Evolutionary conservation across 129 eudicot species (phyloP).

Genomic region (Flaveria bidentis): DNA sequence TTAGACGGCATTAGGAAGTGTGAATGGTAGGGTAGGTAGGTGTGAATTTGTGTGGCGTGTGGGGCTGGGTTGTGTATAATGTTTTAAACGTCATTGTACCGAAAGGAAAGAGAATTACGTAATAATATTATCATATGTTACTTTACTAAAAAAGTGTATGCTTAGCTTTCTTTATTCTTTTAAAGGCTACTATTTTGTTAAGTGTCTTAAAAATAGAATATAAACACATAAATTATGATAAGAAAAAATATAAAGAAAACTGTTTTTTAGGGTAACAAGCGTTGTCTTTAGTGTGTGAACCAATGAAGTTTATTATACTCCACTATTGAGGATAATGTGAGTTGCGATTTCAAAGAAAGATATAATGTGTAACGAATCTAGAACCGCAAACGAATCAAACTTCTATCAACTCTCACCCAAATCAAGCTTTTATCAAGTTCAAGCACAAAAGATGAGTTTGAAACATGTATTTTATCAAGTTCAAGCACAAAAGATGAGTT

Average conservation of each 20-base stretch:
- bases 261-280: too few species aligned
- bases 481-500: not conserved
- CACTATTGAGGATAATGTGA: too few species aligned
- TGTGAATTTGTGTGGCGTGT: slow-evolving; percentile 22
- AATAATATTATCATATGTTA: not conserved
- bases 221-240: not conserved
- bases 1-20: slow-evolving; percentile 45
- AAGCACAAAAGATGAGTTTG: not conserved
- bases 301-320: too few species aligned
- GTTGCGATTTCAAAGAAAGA: too few species aligned
- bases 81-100: slow-evolving; percentile 23
- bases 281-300: too few species aligned
- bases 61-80: slow-evolving; percentile 30
- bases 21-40: slow-evolving; percentile 26
- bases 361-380: too few species aligned
- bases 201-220: too few species aligned
- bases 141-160: not conserved
- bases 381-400: not conserved
- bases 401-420: not conserved
- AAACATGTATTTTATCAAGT: not conserved
- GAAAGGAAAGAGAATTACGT: slow-evolving; percentile 5
- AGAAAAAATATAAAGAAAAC: too few species aligned
- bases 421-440: not conserved
- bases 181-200: too few species aligned
- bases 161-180: not conserved